Conservation (phyloP, 805 yeast genomes). For the Hanseniaspora valbyensis region DNA sequence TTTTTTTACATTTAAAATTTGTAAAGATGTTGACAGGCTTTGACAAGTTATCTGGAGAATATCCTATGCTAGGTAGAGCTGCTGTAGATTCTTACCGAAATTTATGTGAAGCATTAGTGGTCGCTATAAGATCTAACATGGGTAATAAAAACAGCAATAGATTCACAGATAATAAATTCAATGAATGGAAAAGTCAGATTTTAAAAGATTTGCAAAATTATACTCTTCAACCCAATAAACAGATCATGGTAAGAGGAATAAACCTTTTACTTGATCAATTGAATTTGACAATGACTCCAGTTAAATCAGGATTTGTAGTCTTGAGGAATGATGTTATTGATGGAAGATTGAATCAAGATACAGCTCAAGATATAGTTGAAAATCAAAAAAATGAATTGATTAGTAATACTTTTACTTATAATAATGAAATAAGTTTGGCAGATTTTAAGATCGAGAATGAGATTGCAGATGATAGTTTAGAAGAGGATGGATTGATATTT, state of each 20-base stretch:
- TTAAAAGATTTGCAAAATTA: background rate
- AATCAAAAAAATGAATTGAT: background rate
- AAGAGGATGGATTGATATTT: conserved; percentile 9
- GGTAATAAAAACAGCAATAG: conserved; percentile 1
- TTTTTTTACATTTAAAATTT: too few species aligned
- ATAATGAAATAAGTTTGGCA: background rate
- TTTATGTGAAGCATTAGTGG: background rate
- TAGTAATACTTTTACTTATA: background rate
- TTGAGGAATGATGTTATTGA: background rate
- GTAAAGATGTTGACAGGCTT: background rate
- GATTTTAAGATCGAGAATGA: conserved; percentile 10
- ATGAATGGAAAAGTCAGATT: conserved; percentile 7
- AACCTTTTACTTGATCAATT: background rate
- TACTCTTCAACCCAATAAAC: background rate
- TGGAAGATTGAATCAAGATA: background rate
- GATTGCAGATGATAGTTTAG: conserved; percentile 3
- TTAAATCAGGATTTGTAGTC: background rate
- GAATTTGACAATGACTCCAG: background rate
- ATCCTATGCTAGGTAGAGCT: background rate
- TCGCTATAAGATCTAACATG: background rate
- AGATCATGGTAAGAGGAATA: background rate
- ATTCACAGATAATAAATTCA: conserved; percentile 1
- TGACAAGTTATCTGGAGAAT: background rate
- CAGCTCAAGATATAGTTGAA: background rate
- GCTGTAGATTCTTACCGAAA: background rate